A percentile compares a stretch with the other conserved stretches of the same genome.
Conservation (phyloP, 2,329 filamentous ascomycete genomes). For the Parastagonospora avenae region DNA sequence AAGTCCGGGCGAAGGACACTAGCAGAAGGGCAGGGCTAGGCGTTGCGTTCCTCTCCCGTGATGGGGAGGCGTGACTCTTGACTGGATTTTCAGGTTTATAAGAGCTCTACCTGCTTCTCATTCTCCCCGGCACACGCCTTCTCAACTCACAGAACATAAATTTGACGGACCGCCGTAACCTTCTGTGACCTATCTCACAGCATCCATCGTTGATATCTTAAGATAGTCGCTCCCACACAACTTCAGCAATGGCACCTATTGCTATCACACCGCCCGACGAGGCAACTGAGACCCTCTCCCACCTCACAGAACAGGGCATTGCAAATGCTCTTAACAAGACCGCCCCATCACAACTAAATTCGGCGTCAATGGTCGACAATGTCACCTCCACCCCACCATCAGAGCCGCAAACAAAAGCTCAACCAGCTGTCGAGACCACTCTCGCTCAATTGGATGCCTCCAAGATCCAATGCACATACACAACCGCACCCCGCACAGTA, state of each 20-base stretch:
- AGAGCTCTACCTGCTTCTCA: conserved; percentile 12
- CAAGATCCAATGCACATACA: conserved; percentile 49
- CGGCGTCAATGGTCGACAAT: conserved; percentile 26
- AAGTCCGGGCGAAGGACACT: conserved; percentile 11
- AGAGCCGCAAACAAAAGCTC: conserved; percentile 15
- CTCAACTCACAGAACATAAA: neutral
- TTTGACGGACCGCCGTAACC: too few species aligned
- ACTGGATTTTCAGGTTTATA: conserved; percentile 25
- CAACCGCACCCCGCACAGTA: conserved; percentile 48
- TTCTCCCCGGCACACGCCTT: neutral
- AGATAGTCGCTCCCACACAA: conserved; percentile 1
- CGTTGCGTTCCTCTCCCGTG: conserved; percentile 26
- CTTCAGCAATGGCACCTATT: conserved; percentile 35
- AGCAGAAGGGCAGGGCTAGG: conserved; percentile 15
- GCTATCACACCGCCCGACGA: conserved; percentile 39
- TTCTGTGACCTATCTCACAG: too few species aligned
- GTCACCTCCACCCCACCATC: conserved; percentile 32
- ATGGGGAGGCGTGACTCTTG: conserved; percentile 34
- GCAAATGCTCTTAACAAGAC: conserved; percentile 35
- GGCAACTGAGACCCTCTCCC: conserved; percentile 26
- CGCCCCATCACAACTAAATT: conserved; percentile 37
- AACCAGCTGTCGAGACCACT: conserved; percentile 20
- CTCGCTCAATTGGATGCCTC: conserved; percentile 53
- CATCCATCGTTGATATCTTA: neutral
- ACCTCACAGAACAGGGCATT: conserved; percentile 42